Evolutionary conservation across 257 asterid genomes (phyloP), one percentile per base, ranked within the genome.

Genomic region (Solanum arcanum): DNA sequence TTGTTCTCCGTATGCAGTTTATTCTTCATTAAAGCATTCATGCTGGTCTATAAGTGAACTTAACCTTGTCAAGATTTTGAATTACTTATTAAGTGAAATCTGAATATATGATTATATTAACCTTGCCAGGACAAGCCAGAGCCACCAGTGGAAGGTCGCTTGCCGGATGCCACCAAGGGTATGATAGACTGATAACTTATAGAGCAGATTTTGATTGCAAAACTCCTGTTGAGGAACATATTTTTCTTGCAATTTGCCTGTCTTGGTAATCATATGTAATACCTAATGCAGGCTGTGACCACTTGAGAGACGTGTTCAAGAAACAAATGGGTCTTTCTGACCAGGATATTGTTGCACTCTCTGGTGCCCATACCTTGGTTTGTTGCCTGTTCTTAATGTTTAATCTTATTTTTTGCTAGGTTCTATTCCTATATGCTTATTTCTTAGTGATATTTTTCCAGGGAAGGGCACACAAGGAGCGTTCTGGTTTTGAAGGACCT

Each of bases 161-260:
- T 96, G 87, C 98, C 99, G 46, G 95, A 94, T 92, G 99, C 99
- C n/a, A 94, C 91, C 25, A 88, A 93, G 90, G 99, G 99, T 96
- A 52, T 60, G 98, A 25, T 37, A 5, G 16, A 11, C 33, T 11
- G 35, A 20, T 60, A 69, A 16, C 16, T 78, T 44, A 46, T 25
- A 29, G 11, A 29, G 84, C 16, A 44, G 14, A 25, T 44, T 25
- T 10, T 78, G 25, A 47, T 49, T 29, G 66, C 85, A 18, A 5
- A 15, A 78, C 41, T 46, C 33, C 33, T 5, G 25, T 11, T 5
- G 41, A 80, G 39, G 64, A 78, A 18, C 84, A 14, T 47, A 27
- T 8, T 27, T 80, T 78, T 47, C 41, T 29, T 47, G 66, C 37
- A 29, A 80, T 78, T 29, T 49, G 11, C 44, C 85, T 80, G 62